Base-by-base conservation (phyloP, 495 filamentous ascomycete genomes). In the Penicillium roqueforti region DNA sequence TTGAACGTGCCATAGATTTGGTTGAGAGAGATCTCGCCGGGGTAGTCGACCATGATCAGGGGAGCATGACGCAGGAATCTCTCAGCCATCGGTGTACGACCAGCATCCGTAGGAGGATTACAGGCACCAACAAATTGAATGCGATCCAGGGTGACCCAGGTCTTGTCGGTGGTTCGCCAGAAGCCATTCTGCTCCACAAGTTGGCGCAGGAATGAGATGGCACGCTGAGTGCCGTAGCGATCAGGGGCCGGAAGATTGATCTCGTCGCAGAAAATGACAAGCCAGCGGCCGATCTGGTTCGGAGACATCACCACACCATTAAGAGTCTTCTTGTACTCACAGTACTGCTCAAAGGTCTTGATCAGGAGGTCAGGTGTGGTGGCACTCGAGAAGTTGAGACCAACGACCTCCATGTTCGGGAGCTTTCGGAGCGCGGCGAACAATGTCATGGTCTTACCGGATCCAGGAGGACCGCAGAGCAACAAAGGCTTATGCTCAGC, bases 1-100 rank as follows among this genome's bases (percentile, higher is more conserved):
- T 96, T 99, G 81, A 99, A 99, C 1, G 93, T 97, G 61, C 95
- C 92, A 68, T 99, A 99, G 52, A 99, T 99, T 65, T 99, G 93
- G 34, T 81, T 85, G 47, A 99, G 80, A 6, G 93, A 99, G 36
- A 88, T 74, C 71, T 99, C 91, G 61, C 95, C 93, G 53, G 93
- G 93, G 67, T 99, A 99, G 63, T 97, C 93, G 34, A 99, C 93
- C 93, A 99, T 99, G 65, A 99, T 87, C 37, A 99, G 80, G 11
- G 93, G 93, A 29, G 93, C 87, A 72, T 99, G 93, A 36, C 95
- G 82, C 59, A 99, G 78, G 81, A 97, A 99, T 62, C 93, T 78
- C 37, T 89, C 83, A 13, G 89, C 93, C 83, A 99, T 86, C 3
- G 93, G 85, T 2, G 92, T 96, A 80, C 93, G 89, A 22, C 93